Conservation (phyloP, 2,329 filamentous ascomycete genomes). For the Colletotrichum sublineola region DNA sequence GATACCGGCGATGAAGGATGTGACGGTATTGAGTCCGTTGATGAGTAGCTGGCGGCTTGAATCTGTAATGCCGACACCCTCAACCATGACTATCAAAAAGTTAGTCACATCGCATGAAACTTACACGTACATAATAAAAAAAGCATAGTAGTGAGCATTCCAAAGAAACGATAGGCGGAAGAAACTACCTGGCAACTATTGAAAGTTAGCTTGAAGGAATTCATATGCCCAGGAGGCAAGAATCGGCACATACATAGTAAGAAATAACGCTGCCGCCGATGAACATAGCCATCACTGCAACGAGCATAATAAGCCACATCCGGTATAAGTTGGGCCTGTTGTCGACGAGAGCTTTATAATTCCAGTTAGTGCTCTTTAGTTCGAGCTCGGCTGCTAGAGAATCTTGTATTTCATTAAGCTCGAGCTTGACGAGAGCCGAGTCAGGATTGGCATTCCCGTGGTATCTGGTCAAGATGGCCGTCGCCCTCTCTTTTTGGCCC, state of each 20-base stretch:
- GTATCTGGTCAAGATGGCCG: slow-evolving; percentile 52
- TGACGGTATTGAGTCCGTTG: slow-evolving; percentile 58
- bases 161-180: no score
- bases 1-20: slow-evolving; percentile 58
- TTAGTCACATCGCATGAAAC: background rate
- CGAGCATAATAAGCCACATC: slow-evolving; percentile 60
- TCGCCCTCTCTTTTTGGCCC: slow-evolving; percentile 48
- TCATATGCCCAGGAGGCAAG: slow-evolving; percentile 12
- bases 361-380: slow-evolving; percentile 52
- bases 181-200: background rate
- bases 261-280: slow-evolving; percentile 62
- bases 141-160: background rate
- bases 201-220: background rate
- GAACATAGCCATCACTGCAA: slow-evolving; percentile 64
- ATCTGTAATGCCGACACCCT: slow-evolving; percentile 58
- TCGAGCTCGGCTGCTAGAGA: slow-evolving; percentile 59
- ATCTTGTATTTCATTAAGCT: slow-evolving; percentile 62
- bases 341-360: slow-evolving; percentile 59
- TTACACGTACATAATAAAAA: background rate
- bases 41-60: slow-evolving; percentile 50
- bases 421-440: slow-evolving; percentile 51
- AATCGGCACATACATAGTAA: slow-evolving; percentile 57
- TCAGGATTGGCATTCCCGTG: slow-evolving; percentile 58
- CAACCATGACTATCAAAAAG: slow-evolving; percentile 52
- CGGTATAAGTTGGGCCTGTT: slow-evolving; percentile 63